Percentiles rank a stretch among this genome's conserved stretches.
Evolutionary conservation across 129 eudicot genomes (phyloP).

Genomic region (Erigeron canadensis): DNA sequence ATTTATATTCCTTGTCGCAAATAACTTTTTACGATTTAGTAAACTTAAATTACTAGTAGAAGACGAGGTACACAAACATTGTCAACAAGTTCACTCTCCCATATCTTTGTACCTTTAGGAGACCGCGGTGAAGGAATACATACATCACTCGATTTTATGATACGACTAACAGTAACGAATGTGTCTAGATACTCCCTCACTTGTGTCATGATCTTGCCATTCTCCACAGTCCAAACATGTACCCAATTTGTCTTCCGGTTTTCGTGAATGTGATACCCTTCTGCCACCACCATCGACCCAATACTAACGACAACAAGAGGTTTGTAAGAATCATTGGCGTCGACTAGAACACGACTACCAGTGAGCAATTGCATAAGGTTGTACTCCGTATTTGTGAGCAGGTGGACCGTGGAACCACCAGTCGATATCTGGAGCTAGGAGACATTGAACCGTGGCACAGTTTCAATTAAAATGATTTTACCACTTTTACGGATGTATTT

Average conservation of each 20-base stretch:
- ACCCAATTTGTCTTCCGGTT: slow-evolving; percentile 37
- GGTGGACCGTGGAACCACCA: slow-evolving; percentile 66
- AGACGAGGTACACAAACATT: slow-evolving; percentile 40
- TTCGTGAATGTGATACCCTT: slow-evolving; percentile 32
- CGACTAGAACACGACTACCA: slow-evolving; percentile 17
- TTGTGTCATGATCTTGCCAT: slow-evolving; percentile 40
- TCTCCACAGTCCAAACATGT: slow-evolving; percentile 44
- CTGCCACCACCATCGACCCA: slow-evolving; percentile 38
- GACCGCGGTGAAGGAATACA: neutral
- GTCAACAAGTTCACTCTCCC: slow-evolving; percentile 41
- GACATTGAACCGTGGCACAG: slow-evolving; percentile 36
- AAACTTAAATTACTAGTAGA: slow-evolving; percentile 31
- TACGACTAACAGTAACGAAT: slow-evolving; percentile 28
- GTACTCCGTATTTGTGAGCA: slow-evolving; percentile 25
- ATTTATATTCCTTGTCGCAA: too few relatives aligned
- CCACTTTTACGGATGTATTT: too few relatives aligned
- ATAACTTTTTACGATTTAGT: neutral
- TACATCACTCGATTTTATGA: neutral
- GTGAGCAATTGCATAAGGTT: slow-evolving; percentile 42
- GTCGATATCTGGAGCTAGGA: slow-evolving; percentile 44
- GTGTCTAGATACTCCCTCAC: slow-evolving; percentile 44
- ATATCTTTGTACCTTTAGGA: slow-evolving; percentile 26
- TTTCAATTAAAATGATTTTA: too few relatives aligned
- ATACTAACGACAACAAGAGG: slow-evolving; percentile 37
- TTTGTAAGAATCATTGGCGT: slow-evolving; percentile 19